These are phyloP conservation scores for Metschnikowia rubicola DNA, from an alignment of 805 yeast genomes.

Conservation along the genomic window DNA sequence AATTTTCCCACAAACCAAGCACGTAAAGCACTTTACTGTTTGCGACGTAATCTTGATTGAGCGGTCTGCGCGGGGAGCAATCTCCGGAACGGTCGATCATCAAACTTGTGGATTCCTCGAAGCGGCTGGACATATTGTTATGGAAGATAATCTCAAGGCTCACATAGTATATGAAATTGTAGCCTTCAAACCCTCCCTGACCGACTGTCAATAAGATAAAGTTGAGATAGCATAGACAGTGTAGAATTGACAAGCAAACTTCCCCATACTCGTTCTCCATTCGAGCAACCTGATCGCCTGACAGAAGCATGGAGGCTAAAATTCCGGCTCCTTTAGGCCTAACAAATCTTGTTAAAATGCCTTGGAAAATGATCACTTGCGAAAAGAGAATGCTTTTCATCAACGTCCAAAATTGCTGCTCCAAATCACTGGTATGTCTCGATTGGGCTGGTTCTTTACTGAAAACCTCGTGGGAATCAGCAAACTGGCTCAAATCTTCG, in stretches of 20 bases:
- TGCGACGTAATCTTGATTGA: constrained; percentile 26
- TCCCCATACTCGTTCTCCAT: constrained; percentile 27
- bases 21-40: constrained; percentile 43
- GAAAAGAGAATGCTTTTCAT: constrained; percentile 45
- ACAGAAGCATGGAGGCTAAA: constrained; percentile 19
- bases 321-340: constrained; percentile 16
- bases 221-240: constrained; percentile 41
- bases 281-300: constrained; percentile 4
- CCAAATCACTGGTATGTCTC: constrained; percentile 11
- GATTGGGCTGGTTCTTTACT: constrained; percentile 4
- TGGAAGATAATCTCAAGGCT: constrained; percentile 41
- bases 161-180: constrained; percentile 55
- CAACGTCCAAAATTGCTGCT: constrained; percentile 34
- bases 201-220: constrained; percentile 54
- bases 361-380: constrained; percentile 49
- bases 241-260: constrained; percentile 31
- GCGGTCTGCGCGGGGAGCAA: constrained; percentile 24
- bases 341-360: constrained; percentile 39
- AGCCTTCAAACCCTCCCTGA: constrained; percentile 61
- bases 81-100: constrained; percentile 37
- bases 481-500: constrained; percentile 16
- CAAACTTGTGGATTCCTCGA: constrained; percentile 21
- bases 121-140: constrained; percentile 11
- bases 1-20: constrained; percentile 46
- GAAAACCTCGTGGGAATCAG: constrained; percentile 15